A percentile compares a stretch with the other conserved stretches of the same genome.
phyloP scores from a whole-genome alignment of 768 basidiomycete species.

The Rhodotorula babjevae region DNA sequence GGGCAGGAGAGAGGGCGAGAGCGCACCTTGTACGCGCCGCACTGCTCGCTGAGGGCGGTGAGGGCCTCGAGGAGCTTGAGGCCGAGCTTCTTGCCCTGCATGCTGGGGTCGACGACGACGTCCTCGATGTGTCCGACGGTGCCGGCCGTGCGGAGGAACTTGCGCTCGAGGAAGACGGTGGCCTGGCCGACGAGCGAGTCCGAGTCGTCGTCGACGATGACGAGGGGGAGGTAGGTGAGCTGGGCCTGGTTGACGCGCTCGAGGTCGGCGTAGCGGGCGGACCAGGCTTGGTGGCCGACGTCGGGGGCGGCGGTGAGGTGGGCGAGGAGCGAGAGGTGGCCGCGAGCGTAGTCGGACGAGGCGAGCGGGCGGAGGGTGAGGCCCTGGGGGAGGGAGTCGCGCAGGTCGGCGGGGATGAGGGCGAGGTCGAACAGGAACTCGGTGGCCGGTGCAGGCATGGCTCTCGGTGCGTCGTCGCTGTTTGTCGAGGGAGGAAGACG shows the following conservation, averaged over 20 bases:
- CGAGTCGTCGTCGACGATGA: constrained; percentile 66
- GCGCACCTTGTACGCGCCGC: constrained; percentile 74
- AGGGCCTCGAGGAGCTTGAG: constrained; percentile 79
- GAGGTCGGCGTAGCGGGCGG: constrained; percentile 62
- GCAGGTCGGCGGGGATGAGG: neutral
- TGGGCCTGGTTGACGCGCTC: constrained; percentile 1
- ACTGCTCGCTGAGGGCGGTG: constrained; percentile 71
- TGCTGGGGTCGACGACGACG: constrained; percentile 79
- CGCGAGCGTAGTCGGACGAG: constrained; percentile 71
- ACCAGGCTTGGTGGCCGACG: constrained; percentile 64
- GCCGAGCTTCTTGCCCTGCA: constrained; percentile 90
- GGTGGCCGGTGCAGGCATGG: neutral
- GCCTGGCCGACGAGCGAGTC: constrained; percentile 82
- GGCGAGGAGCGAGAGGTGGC: constrained; percentile 74
- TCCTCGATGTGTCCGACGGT: constrained; percentile 95
- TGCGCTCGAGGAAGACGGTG: constrained; percentile 81
- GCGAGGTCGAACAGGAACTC: constrained; percentile 17
- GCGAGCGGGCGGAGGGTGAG: constrained; percentile 72
- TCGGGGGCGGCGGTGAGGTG: constrained; percentile 68
- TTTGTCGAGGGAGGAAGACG: neutral
- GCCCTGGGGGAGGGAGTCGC: constrained; percentile 3
- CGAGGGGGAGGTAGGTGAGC: constrained; percentile 74
- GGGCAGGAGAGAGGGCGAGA: neutral
- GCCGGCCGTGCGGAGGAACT: constrained; percentile 82
- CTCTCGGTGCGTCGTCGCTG: neutral